Evolutionary conservation across 352 stramenopile species (phyloP).

Genomic region (Phytophthora idaei): DNA sequence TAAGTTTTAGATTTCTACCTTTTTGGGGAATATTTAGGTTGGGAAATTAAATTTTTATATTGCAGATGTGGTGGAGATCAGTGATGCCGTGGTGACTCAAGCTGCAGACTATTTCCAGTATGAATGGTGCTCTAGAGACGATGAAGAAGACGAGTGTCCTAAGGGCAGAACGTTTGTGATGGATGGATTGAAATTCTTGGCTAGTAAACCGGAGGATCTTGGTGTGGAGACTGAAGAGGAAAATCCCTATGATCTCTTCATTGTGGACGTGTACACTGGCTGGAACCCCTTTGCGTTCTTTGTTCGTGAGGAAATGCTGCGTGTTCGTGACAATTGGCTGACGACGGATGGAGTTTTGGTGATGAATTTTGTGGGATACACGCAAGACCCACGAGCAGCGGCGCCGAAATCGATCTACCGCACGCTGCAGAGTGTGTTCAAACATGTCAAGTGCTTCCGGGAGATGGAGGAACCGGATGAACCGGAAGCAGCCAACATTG

Average conservation of each 20-base stretch:
- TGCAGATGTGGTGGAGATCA: slow-evolving; percentile 83
- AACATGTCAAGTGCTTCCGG: slow-evolving; percentile 70
- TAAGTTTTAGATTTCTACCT: slow-evolving; percentile 16
- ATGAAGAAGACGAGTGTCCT: slow-evolving; percentile 32
- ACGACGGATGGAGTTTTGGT: slow-evolving; percentile 61
- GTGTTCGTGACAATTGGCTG: slow-evolving; percentile 61
- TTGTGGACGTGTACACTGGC: slow-evolving; percentile 75
- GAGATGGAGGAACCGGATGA: slow-evolving; percentile 56
- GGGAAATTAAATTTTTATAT: neutral
- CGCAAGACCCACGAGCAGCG: slow-evolving; percentile 50
- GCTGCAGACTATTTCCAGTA: slow-evolving; percentile 79
- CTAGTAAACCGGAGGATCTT: slow-evolving; percentile 35
- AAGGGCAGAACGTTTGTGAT: slow-evolving; percentile 67
- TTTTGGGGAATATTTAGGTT: slow-evolving; percentile 1
- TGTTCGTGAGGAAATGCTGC: slow-evolving; percentile 59
- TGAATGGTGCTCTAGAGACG: slow-evolving; percentile 48
- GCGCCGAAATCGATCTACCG: slow-evolving; percentile 74
- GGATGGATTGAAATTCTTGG: slow-evolving; percentile 69
- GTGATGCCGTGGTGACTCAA: slow-evolving; percentile 61
- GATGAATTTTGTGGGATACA: slow-evolving; percentile 81
- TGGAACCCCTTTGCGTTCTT: slow-evolving; percentile 81
- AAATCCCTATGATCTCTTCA: slow-evolving; percentile 58
- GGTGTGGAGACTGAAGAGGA: slow-evolving; percentile 11
- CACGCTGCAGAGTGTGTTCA: slow-evolving; percentile 71
- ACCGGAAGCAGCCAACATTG: slow-evolving; percentile 60